Base-by-base conservation (phyloP, 2,329 filamentous ascomycete genomes). In the Neophaeococcomyces aloes region DNA sequence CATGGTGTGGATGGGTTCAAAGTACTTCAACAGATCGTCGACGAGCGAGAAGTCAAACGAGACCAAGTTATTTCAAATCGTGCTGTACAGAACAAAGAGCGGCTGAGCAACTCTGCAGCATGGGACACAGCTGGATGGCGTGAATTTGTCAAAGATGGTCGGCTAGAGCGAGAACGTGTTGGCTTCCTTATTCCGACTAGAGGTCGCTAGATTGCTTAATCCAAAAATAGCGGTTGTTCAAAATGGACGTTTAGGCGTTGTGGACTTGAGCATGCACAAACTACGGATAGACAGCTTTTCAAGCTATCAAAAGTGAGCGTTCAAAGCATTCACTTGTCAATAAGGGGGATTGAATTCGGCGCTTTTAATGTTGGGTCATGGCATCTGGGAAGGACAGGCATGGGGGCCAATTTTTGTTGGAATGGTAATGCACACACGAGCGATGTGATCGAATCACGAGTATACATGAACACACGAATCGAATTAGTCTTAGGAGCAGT, bases 101-200 rank as follows among this genome's bases (percentile, higher is more conserved):
- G 53, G 14, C 45, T 50, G 38, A 45, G 40, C 7, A 42, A 52
- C 18, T 51, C 51, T 13, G 29, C 38, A 14, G 33, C 30, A n/a
- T 55, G 51, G 53, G 50, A 53, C 33, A 35, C 44, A 11, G 53
- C 50, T 3, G 53, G 51, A 17, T 46, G 46, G 29, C 42, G 44
- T 29, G 53, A 55, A 35, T 46, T 31, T n/a, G 35, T 52, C 11
- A 37, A 44, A 1, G 46, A 47, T 27, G 47, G 42, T 23, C 38
- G 44, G 10, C 46, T 53, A 15, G 14, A 23, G 8, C 31, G 48
- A 29, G 51, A 55, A 29, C 48, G 47, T 21, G 51, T 55, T 10
- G 48, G 49, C n/a, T 55, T 48, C 42, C 39, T 55, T 14, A 29
- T 47, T 4, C 47, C 44, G 11, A 21, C 37, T n/a, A 46, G 29